Percentiles rank a stretch among this genome's conserved stretches.
phyloP scores from a whole-genome alignment of 2,329 filamentous ascomycete species.

The Passalora sequoiae region DNA sequence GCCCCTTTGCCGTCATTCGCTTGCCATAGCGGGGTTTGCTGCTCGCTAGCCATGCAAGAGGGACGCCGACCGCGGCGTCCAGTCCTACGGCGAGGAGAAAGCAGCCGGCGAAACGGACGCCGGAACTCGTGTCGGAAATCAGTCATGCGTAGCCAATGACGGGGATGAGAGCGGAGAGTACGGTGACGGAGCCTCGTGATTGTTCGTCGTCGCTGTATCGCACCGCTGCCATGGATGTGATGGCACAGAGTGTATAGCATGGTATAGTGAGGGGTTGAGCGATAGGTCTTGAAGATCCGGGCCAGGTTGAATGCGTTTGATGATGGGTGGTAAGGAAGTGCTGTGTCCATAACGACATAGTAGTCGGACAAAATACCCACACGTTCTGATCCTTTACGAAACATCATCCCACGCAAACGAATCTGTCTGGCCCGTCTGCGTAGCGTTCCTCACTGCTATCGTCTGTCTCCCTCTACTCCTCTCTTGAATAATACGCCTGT shows the following conservation, averaged over 20 bases:
- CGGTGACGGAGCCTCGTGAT: constrained; percentile 59
- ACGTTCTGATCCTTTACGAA: constrained; percentile 69
- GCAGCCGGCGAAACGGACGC: constrained; percentile 69
- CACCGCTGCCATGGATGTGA: constrained; percentile 62
- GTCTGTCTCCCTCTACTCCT: constrained; percentile 57
- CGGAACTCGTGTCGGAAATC: constrained; percentile 54
- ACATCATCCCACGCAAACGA: constrained; percentile 60
- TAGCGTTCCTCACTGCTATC: constrained; percentile 46
- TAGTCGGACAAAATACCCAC: constrained; percentile 66
- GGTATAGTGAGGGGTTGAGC: constrained; percentile 74
- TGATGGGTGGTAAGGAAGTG: constrained; percentile 75
- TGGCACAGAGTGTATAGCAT: constrained; percentile 67
- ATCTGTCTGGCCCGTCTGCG: constrained; percentile 46
- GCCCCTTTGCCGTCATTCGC: constrained; percentile 63
- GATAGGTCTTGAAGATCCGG: constrained; percentile 55
- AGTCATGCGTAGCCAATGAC: constrained; percentile 48
- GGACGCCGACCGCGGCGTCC: constrained; percentile 56
- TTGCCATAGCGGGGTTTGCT: constrained; percentile 73
- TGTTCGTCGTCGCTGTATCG: constrained; percentile 64
- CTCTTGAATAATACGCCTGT: constrained; percentile 59
- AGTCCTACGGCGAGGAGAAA: constrained; percentile 70
- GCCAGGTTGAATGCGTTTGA: constrained; percentile 62
- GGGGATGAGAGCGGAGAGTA: constrained; percentile 50
- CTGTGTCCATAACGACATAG: constrained; percentile 74
- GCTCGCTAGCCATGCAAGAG: constrained; percentile 48